Evolutionary conservation across 305 asterid genomes (phyloP).

Genomic region (Fraxinus angustifolia): DNA sequence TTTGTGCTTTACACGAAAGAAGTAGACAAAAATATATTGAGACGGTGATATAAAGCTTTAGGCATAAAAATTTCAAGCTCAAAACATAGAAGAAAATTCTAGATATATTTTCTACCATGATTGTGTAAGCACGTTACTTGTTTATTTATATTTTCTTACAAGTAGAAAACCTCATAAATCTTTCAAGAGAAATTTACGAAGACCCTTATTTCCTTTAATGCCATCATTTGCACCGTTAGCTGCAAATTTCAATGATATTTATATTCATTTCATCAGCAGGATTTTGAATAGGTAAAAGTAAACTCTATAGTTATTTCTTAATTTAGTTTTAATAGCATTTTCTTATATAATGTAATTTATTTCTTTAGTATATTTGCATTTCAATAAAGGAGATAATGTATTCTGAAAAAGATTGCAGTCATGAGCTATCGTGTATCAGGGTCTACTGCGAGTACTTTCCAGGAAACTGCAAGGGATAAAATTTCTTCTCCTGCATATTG

Average conservation of each 20-base stretch:
- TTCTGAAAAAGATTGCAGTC: neutral
- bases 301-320: neutral
- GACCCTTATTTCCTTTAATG: neutral
- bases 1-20: slow-evolving; percentile 24
- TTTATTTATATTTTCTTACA: neutral
- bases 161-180: neutral
- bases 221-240: neutral
- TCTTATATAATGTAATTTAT: too few species aligned
- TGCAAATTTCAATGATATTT: neutral
- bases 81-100: neutral
- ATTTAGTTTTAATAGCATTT: neutral
- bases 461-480: neutral
- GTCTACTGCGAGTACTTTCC: neutral
- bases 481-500: neutral
- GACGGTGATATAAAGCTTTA: neutral
- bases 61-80: neutral
- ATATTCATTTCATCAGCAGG: neutral
- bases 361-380: neutral
- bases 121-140: neutral
- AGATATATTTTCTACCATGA: neutral
- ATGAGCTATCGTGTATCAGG: neutral
- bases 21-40: neutral
- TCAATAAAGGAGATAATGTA: neutral
- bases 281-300: slow-evolving; percentile 3
- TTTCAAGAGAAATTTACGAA: neutral